Evolutionary conservation across 2,329 filamentous ascomycete species (phyloP).

Genomic region (Talaromyces sp.): DNA sequence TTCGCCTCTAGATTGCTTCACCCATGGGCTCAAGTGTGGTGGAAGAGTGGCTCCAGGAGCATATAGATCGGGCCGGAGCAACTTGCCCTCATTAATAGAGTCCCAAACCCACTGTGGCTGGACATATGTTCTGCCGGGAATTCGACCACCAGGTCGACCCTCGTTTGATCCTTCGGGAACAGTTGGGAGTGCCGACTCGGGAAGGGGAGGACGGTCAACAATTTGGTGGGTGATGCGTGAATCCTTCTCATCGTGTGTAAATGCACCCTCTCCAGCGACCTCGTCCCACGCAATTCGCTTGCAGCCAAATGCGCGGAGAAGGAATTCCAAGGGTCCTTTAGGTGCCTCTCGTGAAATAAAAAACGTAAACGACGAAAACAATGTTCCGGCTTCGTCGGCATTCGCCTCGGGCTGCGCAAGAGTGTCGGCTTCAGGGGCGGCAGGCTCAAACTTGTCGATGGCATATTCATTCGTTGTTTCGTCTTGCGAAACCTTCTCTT

Average conservation of each 20-base stretch:
- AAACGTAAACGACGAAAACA: constrained; percentile 86
- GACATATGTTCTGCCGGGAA: constrained; percentile 87
- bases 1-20: constrained; percentile 76
- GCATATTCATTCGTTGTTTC: constrained; percentile 52
- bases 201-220: constrained; percentile 79
- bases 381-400: constrained; percentile 61
- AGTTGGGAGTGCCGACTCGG: constrained; percentile 46
- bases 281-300: constrained; percentile 93
- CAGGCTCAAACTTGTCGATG: constrained; percentile 88
- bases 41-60: constrained; percentile 84
- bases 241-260: constrained; percentile 83
- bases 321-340: constrained; percentile 82
- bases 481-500: constrained; percentile 39
- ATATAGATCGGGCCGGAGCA: constrained; percentile 82
- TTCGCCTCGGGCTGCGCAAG: constrained; percentile 71
- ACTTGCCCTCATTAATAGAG: constrained; percentile 83
- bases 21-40: constrained; percentile 93
- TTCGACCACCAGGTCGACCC: constrained; percentile 60
- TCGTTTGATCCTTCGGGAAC: constrained; percentile 39
- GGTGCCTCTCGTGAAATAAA: constrained; percentile 93
- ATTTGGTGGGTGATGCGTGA: constrained; percentile 92
- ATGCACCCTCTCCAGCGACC: constrained; percentile 85
- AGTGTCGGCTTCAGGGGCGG: constrained; percentile 76
- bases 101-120: constrained; percentile 99
- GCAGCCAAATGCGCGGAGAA: constrained; percentile 90